phyloP scores from a whole-genome alignment of 768 basidiomycete genomes.

The Lenzites betulinus region DNA sequence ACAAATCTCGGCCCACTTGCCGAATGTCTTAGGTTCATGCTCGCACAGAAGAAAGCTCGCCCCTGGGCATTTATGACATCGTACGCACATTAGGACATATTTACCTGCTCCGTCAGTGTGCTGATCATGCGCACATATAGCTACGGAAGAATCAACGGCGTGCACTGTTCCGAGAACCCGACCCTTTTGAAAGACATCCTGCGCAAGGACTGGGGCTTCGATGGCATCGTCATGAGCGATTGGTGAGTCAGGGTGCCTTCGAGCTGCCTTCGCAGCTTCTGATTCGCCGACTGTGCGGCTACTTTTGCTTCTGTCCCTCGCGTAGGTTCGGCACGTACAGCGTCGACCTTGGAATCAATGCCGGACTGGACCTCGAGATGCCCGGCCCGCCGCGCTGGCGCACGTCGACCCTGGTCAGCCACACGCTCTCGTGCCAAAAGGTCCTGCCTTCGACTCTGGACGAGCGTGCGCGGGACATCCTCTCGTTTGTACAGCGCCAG shows the following conservation, averaged over 20 bases:
- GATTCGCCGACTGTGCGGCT: background rate
- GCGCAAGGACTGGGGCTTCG: constrained; percentile 51
- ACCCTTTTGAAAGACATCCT: constrained; percentile 44
- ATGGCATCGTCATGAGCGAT: constrained; percentile 51
- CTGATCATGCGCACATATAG: constrained; percentile 26
- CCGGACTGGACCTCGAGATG: constrained; percentile 52
- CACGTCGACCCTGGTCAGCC: constrained; percentile 38
- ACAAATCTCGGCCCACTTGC: background rate
- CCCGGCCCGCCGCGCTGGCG: constrained; percentile 47
- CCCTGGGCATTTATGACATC: constrained; percentile 73
- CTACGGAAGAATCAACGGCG: constrained; percentile 47
- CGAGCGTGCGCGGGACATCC: constrained; percentile 50
- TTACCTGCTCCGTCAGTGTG: background rate
- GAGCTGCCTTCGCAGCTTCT: background rate
- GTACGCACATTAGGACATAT: constrained; percentile 34
- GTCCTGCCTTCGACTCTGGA: constrained; percentile 47
- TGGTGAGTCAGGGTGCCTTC: constrained; percentile 35
- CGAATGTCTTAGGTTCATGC: constrained; percentile 54
- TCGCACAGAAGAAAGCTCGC: constrained; percentile 62
- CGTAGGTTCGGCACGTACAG: constrained; percentile 47
- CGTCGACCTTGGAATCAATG: constrained; percentile 44
- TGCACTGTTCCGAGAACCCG: constrained; percentile 47
- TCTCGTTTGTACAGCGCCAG: constrained; percentile 59
- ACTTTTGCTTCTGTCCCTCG: background rate
- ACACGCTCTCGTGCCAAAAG: constrained; percentile 52